Evolutionary conservation across 371 early-diverging fungal genomes (phyloP).

Genomic region (Smittium mucronatum): DNA sequence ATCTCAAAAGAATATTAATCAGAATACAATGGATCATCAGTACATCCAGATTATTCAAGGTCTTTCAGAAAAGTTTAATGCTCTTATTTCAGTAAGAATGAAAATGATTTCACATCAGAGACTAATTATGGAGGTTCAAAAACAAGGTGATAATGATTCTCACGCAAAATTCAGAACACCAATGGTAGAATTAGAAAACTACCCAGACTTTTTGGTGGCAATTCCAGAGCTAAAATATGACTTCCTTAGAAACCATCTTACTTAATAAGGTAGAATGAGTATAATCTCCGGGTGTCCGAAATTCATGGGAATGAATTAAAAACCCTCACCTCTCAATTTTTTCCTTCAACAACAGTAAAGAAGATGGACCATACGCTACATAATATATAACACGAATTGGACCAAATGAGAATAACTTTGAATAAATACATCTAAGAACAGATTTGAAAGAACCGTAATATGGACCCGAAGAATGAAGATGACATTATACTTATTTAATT

Average conservation of each 20-base stretch:
- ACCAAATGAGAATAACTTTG: not conserved
- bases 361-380: not conserved
- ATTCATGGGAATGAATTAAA: not conserved
- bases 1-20: too few species aligned
- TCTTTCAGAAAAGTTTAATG: too few species aligned
- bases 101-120: too few species aligned
- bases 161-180: not conserved
- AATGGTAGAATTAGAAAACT: not conserved
- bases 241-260: not conserved
- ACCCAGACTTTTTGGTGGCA: not conserved
- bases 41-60: too few species aligned
- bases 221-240: not conserved
- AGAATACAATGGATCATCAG: too few species aligned
- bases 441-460: not conserved
- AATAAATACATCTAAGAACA: not conserved
- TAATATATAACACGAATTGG: not conserved
- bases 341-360: not conserved
- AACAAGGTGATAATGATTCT: too few species aligned
- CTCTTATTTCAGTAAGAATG: too few species aligned
- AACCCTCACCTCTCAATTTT: not conserved
- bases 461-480: not conserved
- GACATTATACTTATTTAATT: not conserved
- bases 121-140: too few species aligned
- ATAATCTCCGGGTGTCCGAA: not conserved
- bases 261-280: not conserved